Evolutionary conservation across 2,329 filamentous ascomycete species (phyloP), one percentile per base, ranked within the genome.

Genomic region (Dactylellina parvicollis): DNA sequence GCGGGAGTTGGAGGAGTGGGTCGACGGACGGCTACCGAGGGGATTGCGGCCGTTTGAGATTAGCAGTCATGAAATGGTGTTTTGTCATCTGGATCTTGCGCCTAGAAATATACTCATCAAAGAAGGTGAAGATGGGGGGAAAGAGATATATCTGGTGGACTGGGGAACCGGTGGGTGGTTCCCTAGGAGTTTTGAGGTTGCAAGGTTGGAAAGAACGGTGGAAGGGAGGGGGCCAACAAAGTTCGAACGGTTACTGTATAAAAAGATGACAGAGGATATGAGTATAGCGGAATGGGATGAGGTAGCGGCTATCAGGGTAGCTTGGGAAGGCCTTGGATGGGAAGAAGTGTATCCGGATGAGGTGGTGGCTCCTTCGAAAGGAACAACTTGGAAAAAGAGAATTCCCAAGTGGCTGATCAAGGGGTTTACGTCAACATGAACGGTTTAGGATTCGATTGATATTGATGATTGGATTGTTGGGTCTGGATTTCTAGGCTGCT

Each of bases 161-260:
- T 62, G 59, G 59, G 36, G 55, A 12, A 55, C 24, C 18, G 59
- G 30, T 14, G 59, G 47, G 20, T 64, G 56, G 56, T 55, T 54
- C 55, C 59, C 59, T 12, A 54, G 36, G 14, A 22, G n/a, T 9
- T 54, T 62, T 44, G 46, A 60, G 28, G 16, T 49, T 16, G 56
- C 56, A 40, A 32, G 47, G 20, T 46, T 64, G 47, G 47, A 64
- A 42, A 34, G 32, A 7, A 36, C 20, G 16, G 36, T 36, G 10
- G 20, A 28, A 56, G 14, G 36, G 24, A 34, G 28, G 10, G 3
- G 18, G 18, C 26, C 30, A 14, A 56, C 34, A 5, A n/a, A 20
- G 24, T 42, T 56, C 18, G 52, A 56, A 30, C 16, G 30, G 7
- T n/a, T 24, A 16, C 22, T 49, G 20, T 7, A 4, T 1, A n/a